A percentile compares a stretch with the other conserved stretches of the same genome.
phyloP scores from a whole-genome alignment of 805 yeast species.

The Candida fluviatilis region DNA sequence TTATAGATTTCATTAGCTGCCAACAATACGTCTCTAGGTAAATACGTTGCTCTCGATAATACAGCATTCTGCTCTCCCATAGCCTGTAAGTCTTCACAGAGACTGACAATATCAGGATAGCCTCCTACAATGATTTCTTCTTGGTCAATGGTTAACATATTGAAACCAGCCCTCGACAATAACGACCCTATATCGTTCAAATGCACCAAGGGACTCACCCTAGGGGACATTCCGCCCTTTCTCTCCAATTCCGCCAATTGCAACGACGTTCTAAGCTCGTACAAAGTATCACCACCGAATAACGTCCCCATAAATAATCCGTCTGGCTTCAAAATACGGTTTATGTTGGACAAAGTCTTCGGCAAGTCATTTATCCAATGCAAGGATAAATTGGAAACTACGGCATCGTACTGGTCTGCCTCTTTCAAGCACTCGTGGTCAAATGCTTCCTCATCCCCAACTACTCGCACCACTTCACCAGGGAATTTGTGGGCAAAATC shows the following conservation, averaged over 20 bases:
- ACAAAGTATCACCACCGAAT: constrained; percentile 83
- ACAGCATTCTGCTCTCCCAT: constrained; percentile 87
- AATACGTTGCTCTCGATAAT: constrained; percentile 38
- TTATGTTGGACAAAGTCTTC: constrained; percentile 50
- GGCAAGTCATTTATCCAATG: constrained; percentile 93
- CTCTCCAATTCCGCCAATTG: constrained; percentile 83
- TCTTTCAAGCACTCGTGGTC: constrained; percentile 35
- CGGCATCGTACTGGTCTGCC: constrained; percentile 56
- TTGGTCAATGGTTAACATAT: constrained; percentile 76
- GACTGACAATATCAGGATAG: constrained; percentile 65
- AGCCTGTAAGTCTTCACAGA: constrained; percentile 66
- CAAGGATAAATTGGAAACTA: constrained; percentile 65
- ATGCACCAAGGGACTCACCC: constrained; percentile 77
- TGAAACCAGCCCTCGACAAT: constrained; percentile 72
- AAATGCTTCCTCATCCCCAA: constrained; percentile 66
- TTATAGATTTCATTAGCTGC: constrained; percentile 76
- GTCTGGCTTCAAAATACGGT: constrained; percentile 64
- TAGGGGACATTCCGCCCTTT: constrained; percentile 72
- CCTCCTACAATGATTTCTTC: constrained; percentile 75
- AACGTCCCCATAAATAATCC: constrained; percentile 79
- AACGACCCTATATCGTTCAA: constrained; percentile 72
- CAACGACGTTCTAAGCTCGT: constrained; percentile 72
- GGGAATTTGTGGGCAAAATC: constrained; percentile 38
- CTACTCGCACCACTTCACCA: constrained; percentile 45
- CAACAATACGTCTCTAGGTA: constrained; percentile 57